Base-by-base conservation (phyloP, 2,329 filamentous ascomycete species). In the Pestalotiopsis sp. region DNA sequence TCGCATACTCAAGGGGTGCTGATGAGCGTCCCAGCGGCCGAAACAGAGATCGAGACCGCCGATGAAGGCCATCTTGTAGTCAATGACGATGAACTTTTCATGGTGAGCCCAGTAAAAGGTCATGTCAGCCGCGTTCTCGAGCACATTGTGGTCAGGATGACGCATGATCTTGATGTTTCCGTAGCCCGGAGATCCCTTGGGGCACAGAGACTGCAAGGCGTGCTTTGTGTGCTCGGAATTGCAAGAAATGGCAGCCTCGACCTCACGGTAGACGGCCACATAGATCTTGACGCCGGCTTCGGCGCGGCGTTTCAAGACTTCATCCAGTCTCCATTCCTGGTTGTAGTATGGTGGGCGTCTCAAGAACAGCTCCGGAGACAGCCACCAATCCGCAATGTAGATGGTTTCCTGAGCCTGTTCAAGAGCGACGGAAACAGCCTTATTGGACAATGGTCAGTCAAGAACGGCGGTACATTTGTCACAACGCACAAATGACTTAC, bases 361-460 rank as follows among this genome's bases (percentile, higher is more conserved):
- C 71, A 99, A 81, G 81, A 95, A 97, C 71, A 96, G 82, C 80
- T 96, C 93, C 0, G 93, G 96, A 3, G 93, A 97, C 14, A 98
- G 84, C 96, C 96, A 98, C 96, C 95, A 99, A 77, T 98, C 96
- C 69, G 87, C 92, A 73, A 99, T 97, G 80, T 98, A 99, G 74
- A 99, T 98, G 60, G 92, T 92, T 81, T 98, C 95, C 76, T 92
- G 92, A 49, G 96, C 96, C 69, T 91, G 87, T 72, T 98, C 95
- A n/a, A 98, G 85, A 0, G 95, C 95, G 41, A 91, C 90, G 0
- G 94, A 97, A 12, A 99, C 94, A 20, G 96, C 92, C 78, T 83
- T 70, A n/a, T 17, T 66, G 17, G 25, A 20, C 4, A 65, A 25
- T 52, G 25, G n/a, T 52, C 6, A 52, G 45, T 20, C 45, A 52